Base-by-base conservation (phyloP, 257 asterid species). In the Lavandula angustifolia region DNA sequence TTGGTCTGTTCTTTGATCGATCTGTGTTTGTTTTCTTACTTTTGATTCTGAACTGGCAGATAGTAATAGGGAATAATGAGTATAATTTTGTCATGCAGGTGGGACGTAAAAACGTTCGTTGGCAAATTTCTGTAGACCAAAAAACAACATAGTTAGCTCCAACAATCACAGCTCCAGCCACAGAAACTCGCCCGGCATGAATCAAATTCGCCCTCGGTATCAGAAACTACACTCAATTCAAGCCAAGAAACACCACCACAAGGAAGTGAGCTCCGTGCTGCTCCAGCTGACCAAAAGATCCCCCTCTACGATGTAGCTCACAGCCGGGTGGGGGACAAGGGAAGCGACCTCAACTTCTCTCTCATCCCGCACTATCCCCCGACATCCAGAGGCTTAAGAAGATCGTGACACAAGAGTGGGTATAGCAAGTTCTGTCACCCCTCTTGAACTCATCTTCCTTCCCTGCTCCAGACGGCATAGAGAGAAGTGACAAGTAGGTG, bases 241-340 rank as follows among this genome's bases (percentile, higher is more conserved):
- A 69, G 54, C 58, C 51, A 69, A 44, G 80, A 80, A 66, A 9
- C 59, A 1, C 27, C 42, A 40, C 55, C 67, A 55, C 69, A 68
- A 9, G 61, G 72, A 65, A 65, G 27, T 64, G 69, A 49, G 13
- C 75, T 12, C 58, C 35, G 75, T 58, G 79, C 89, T 27, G 91
- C 95, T 55, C 89, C 89, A 6, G 77, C 87, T 43, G 83, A 83
- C 69, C 75, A 67, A 79, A 78, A 66, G 77, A 76, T 85, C 69
- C 76, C 87, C 32, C 84, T 94, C 53, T 90, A 85, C 47, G 79
- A 83, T 1, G 77, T 83, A 9, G 96, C 96, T 42, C 97, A 90
- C 56, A 80, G 96, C 88, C 67, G 97, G 76, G 87, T 91, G 0
- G 99, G 99, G 43, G 99, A 87, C 74, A 94, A 94, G 75, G 99